Percentiles rank a stretch among this genome's conserved stretches.
Evolutionary conservation across 495 filamentous ascomycete genomes (phyloP).

Genomic region (Pyrenopolyporus hunteri): DNA sequence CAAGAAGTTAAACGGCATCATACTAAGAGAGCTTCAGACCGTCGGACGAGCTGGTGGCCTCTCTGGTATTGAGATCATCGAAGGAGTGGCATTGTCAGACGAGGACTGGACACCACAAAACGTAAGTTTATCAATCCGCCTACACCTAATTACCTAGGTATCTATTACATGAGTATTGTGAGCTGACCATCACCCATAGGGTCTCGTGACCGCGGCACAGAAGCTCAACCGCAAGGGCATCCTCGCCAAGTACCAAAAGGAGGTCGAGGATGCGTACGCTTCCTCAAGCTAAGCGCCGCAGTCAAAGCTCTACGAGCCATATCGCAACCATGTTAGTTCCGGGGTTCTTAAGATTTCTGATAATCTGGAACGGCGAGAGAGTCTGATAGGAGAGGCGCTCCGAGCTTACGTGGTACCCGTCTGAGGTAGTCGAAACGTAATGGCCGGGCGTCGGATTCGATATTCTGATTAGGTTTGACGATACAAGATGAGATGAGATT

Average conservation of each 20-base stretch:
- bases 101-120: constrained; percentile 98
- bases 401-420: too few species aligned
- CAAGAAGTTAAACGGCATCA: constrained; percentile 75
- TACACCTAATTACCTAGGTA: too few species aligned
- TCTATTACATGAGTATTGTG: not conserved
- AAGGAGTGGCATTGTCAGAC: constrained; percentile 88
- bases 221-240: constrained; percentile 77
- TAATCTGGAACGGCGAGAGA: too few species aligned
- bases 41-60: constrained; percentile 79
- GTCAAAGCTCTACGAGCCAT: not conserved
- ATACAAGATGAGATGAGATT: too few species aligned
- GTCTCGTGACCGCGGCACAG: constrained; percentile 73
- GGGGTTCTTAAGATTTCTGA: too few species aligned
- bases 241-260: constrained; percentile 67
- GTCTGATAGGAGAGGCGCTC: too few species aligned
- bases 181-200: constrained; percentile 53
- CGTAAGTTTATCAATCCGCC: constrained; percentile 63
- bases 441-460: not conserved
- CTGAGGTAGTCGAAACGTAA: not conserved
- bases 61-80: constrained; percentile 86
- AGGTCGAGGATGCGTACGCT: constrained; percentile 65
- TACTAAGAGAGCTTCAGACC: constrained; percentile 82
- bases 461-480: constrained; percentile 7
- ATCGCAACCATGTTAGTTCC: too few species aligned
- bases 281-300: constrained; percentile 38